These are phyloP conservation scores for Pseudovirgaria hyperparasitica DNA, from an alignment of 2,329 filamentous ascomycete genomes.

Conservation along the genomic window DNA sequence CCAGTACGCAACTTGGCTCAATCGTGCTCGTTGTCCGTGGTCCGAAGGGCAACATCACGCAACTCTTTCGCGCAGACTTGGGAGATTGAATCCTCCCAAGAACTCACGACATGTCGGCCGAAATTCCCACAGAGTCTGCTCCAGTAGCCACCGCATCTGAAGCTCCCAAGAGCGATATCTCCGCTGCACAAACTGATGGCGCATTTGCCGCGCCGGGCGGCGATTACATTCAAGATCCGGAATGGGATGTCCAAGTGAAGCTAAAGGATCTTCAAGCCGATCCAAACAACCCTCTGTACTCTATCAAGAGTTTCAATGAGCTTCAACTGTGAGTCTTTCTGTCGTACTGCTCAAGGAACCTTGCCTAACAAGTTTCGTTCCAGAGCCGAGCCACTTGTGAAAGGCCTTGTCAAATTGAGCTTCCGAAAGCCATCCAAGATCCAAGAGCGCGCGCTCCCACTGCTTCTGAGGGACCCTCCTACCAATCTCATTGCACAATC, in stretches of 20 bases:
- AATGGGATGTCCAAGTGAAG: conserved; percentile 85
- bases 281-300: conserved; percentile 76
- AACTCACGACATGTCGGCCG: not conserved
- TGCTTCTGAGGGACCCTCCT: conserved; percentile 78
- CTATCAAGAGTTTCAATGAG: conserved; percentile 71
- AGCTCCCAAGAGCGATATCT: conserved; percentile 3
- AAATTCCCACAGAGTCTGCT: conserved; percentile 2
- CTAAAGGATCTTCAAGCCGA: conserved; percentile 81
- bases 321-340: conserved; percentile 60
- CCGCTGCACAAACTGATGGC: conserved; percentile 32
- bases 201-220: conserved; percentile 26
- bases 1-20: no score
- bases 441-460: conserved; percentile 83
- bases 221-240: conserved; percentile 49
- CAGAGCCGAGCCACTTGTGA: conserved; percentile 34
- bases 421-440: conserved; percentile 97
- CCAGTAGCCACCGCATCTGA: not conserved
- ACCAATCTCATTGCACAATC: conserved; percentile 95
- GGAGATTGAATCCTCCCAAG: no score
- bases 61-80: no score
- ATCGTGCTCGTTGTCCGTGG: no score
- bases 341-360: not conserved
- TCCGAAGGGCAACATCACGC: no score
- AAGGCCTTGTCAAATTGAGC: conserved; percentile 66
- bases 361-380: conserved; percentile 9